Conservation (phyloP, 1,284 basidiomycete species). For the Golubevia pallescens region DNA sequence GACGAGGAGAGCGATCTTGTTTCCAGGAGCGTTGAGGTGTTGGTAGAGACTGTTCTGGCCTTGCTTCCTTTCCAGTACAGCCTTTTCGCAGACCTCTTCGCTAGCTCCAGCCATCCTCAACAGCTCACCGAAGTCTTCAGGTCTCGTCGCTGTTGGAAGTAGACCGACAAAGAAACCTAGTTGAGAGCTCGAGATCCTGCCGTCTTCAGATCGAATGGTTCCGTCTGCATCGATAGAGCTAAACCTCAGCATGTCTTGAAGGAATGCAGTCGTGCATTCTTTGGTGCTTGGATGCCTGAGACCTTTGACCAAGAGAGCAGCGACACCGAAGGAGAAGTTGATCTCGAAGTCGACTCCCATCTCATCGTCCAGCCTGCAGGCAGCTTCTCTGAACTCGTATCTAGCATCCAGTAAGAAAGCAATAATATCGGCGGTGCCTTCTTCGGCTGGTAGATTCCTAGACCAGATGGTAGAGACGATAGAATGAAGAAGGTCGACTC, state of each 20-base stretch:
- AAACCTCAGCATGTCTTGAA: conserved; percentile 37
- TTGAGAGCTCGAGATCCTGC: conserved; percentile 31
- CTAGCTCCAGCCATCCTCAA: conserved; percentile 36
- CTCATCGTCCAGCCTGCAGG: conserved; percentile 49
- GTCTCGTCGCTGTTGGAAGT: conserved; percentile 38
- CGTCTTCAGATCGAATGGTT: conserved; percentile 18
- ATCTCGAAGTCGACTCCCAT: conserved; percentile 57
- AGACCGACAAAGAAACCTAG: conserved; percentile 51
- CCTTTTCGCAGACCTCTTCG: conserved; percentile 17
- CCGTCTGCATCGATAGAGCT: conserved; percentile 32
- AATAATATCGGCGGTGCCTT: conserved; percentile 29
- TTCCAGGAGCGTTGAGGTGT: conserved; percentile 38
- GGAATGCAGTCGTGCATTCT: conserved; percentile 38
- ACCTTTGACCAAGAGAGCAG: conserved; percentile 51
- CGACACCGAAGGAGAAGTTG: conserved; percentile 53
- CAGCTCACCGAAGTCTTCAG: conserved; percentile 46
- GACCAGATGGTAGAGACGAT: conserved; percentile 39
- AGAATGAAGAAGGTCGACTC: conserved; percentile 42
- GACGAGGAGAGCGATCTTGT: conserved; percentile 46
- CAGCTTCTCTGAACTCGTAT: conserved; percentile 46
- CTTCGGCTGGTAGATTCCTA: conserved; percentile 25
- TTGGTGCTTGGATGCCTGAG: conserved; percentile 46
- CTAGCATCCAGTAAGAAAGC: conserved; percentile 41
- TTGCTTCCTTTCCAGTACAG: conserved; percentile 25
- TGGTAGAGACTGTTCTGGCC: conserved; percentile 32